phyloP scores from a whole-genome alignment of 305 asterid species.

The Rubia balearica region DNA sequence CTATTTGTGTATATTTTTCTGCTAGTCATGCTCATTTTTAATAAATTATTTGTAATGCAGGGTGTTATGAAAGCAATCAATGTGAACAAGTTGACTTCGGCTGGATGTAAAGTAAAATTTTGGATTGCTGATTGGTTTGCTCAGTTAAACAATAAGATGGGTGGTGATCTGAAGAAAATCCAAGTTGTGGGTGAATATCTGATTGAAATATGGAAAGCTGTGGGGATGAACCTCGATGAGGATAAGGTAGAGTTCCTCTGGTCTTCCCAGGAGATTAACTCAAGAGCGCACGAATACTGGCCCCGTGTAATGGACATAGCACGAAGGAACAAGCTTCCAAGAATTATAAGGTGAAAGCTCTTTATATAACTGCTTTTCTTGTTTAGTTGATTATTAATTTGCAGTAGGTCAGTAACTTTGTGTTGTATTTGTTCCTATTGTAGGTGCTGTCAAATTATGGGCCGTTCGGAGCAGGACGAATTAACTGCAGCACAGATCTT shows the following conservation, averaged over 20 bases:
- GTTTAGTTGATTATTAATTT: background rate
- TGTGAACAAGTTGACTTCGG: constrained; percentile 71
- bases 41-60: constrained; percentile 28
- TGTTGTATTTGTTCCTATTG: background rate
- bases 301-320: constrained; percentile 90
- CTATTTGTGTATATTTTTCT: background rate
- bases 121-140: constrained; percentile 98
- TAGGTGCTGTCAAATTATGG: constrained; percentile 90
- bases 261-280: constrained; percentile 82
- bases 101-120: constrained; percentile 83
- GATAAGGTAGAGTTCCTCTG: constrained; percentile 79
- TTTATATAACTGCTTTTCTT: background rate
- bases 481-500: constrained; percentile 84
- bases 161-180: constrained; percentile 82
- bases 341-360: constrained; percentile 50
- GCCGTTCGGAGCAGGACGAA: constrained; percentile 79
- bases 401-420: background rate
- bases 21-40: background rate
- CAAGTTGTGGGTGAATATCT: constrained; percentile 59
- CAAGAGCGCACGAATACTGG: constrained; percentile 76
- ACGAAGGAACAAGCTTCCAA: constrained; percentile 65
- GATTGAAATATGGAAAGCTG: constrained; percentile 89
- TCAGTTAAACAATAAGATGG: constrained; percentile 79
- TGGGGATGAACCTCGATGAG: constrained; percentile 72
- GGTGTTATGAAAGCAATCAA: constrained; percentile 85